Percentiles rank a stretch among this genome's conserved stretches.
Conservation (phyloP, 306 rosid genomes). For the Malus sieversii region DNA sequence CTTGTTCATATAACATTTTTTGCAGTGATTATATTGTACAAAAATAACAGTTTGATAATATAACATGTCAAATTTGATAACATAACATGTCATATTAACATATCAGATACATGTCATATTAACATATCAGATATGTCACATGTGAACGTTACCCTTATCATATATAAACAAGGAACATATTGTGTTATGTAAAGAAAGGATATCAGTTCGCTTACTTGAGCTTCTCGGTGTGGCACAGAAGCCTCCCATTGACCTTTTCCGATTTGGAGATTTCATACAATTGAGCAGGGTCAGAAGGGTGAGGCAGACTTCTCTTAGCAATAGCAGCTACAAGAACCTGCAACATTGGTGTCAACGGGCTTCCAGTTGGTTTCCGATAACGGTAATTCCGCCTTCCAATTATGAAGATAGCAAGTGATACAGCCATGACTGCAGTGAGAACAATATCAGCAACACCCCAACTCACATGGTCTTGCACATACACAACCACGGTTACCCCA, state of each 20-base stretch:
- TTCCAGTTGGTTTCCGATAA: slow-evolving; percentile 54
- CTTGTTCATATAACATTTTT: neutral
- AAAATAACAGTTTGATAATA: neutral
- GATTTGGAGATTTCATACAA: slow-evolving; percentile 52
- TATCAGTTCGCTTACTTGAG: slow-evolving; percentile 46
- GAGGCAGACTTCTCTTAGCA: slow-evolving; percentile 50
- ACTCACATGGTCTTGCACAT: slow-evolving; percentile 61
- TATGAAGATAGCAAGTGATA: slow-evolving; percentile 58
- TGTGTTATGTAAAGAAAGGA: neutral
- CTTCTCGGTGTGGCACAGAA: slow-evolving; percentile 61
- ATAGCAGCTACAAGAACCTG: slow-evolving; percentile 84
- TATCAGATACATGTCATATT: neutral
- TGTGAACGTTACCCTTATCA: neutral
- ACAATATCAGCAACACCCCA: slow-evolving; percentile 77
- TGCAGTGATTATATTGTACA: neutral
- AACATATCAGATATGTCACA: neutral
- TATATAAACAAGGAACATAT: neutral
- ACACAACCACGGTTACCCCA: slow-evolving; percentile 82
- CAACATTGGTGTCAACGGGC: slow-evolving; percentile 88
- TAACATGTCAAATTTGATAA: neutral
- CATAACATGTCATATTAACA: neutral
- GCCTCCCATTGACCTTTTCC: slow-evolving; percentile 28
- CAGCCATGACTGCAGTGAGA: slow-evolving; percentile 55
- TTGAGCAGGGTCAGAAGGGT: slow-evolving; percentile 47
- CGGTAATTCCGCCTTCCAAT: slow-evolving; percentile 65